A percentile compares a stretch with the other conserved stretches of the same genome.
phyloP scores from a whole-genome alignment of 2,329 filamentous ascomycete species.

The Aspergillus nomiae region DNA sequence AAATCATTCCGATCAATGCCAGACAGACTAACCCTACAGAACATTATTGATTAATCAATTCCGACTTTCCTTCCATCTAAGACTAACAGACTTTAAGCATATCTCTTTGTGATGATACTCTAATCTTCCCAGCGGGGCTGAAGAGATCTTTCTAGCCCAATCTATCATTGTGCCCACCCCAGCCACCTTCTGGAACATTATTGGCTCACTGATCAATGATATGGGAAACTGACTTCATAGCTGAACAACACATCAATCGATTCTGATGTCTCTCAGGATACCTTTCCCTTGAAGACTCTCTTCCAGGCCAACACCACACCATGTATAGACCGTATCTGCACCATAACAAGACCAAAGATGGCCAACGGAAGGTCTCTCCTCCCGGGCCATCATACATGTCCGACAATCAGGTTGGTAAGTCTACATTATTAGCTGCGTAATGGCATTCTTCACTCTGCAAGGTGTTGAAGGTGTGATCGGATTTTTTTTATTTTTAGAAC shows the following conservation, averaged over 20 bases:
- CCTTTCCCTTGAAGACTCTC: neutral
- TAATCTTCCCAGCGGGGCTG: constrained; percentile 7
- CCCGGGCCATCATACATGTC: constrained; percentile 50
- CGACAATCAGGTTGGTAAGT: constrained; percentile 49
- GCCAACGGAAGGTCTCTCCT: constrained; percentile 49
- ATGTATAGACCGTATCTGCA: constrained; percentile 38
- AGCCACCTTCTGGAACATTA: constrained; percentile 17
- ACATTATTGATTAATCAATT: neutral
- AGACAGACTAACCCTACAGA: neutral
- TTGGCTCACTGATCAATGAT: constrained; percentile 17
- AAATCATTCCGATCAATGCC: neutral
- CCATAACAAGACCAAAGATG: constrained; percentile 35
- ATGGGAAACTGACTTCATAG: constrained; percentile 20
- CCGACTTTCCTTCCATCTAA: neutral
- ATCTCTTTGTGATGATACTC: neutral
- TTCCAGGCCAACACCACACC: constrained; percentile 24
- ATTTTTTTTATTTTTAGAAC: neutral
- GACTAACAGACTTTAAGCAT: constrained; percentile 16
- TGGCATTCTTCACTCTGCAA: constrained; percentile 19
- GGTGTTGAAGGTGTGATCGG: constrained; percentile 19
- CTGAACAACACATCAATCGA: constrained; percentile 17
- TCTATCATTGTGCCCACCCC: constrained; percentile 14
- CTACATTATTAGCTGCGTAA: constrained; percentile 22
- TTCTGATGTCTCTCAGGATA: constrained; percentile 7
- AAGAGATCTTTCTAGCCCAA: constrained; percentile 17